Conservation (phyloP, 257 asterid genomes). For the Cordia subcordata region DNA sequence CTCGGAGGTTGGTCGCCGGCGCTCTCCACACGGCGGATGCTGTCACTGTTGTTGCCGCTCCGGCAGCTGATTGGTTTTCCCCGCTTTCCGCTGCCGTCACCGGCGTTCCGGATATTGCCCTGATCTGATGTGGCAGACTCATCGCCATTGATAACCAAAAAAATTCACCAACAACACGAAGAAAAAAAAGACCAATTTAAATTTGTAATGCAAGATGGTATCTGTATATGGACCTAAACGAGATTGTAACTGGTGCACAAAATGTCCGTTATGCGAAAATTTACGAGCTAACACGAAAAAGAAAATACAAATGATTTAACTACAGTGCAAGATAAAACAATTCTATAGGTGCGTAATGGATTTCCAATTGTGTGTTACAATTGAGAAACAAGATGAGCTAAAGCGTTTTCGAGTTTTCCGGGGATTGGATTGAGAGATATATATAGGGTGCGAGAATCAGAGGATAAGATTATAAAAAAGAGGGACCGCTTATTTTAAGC, state of each 20-base stretch:
- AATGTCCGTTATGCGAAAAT: too few relatives aligned
- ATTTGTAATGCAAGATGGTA: background rate
- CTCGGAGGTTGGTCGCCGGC: constrained; percentile 46
- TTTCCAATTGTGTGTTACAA: too few relatives aligned
- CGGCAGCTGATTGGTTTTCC: constrained; percentile 22
- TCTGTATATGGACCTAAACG: background rate
- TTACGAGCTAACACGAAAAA: too few relatives aligned
- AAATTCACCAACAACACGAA: background rate
- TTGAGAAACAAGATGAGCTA: background rate
- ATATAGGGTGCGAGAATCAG: constrained; percentile 10
- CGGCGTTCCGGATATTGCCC: constrained; percentile 60
- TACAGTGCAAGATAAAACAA: too few relatives aligned
- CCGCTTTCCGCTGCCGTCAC: constrained; percentile 25
- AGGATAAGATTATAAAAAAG: constrained; percentile 30
- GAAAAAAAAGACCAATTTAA: too few relatives aligned
- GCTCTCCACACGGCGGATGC: constrained; percentile 61
- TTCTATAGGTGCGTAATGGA: too few relatives aligned
- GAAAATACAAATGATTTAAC: too few relatives aligned
- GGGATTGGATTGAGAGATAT: constrained; percentile 5
- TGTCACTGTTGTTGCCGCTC: constrained; percentile 35
- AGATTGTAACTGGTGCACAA: too few relatives aligned
- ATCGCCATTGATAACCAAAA: constrained; percentile 73
- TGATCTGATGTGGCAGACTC: constrained; percentile 82
- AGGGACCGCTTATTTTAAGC: constrained; percentile 15
- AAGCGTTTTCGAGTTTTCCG: background rate